phyloP scores from a whole-genome alignment of 345 rosid species.

The Aurinia saxatilis region DNA sequence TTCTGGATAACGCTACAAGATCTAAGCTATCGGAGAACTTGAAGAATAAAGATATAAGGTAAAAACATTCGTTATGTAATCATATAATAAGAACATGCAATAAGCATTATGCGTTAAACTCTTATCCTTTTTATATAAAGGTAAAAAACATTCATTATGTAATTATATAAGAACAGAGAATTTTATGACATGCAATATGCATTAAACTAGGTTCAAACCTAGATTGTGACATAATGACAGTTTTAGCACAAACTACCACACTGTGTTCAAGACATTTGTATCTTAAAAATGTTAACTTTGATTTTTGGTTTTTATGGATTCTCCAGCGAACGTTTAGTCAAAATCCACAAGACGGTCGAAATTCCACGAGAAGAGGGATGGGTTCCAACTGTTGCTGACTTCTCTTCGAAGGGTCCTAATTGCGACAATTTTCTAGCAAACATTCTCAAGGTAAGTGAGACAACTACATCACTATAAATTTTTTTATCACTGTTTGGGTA shows the following conservation, averaged over 20 bases:
- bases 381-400: neutral
- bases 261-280: neutral
- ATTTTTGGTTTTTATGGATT: neutral
- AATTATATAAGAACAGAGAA: too few relatives aligned
- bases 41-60: neutral
- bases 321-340: neutral
- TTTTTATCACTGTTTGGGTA: neutral
- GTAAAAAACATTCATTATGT: too few relatives aligned
- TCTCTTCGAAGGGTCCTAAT: slow-evolving; percentile 20
- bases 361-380: neutral
- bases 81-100: neutral
- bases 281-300: neutral
- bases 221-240: too few relatives aligned
- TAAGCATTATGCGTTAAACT: too few relatives aligned
- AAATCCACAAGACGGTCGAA: slow-evolving; percentile 5
- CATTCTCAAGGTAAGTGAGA: slow-evolving; percentile 14
- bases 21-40: neutral
- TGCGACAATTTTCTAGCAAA: slow-evolving; percentile 1
- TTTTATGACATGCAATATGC: too few relatives aligned
- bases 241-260: too few relatives aligned
- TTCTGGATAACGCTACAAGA: neutral
- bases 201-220: too few relatives aligned
- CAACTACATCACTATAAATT: neutral
- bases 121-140: too few relatives aligned
- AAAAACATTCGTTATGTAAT: neutral